Base-by-base conservation (phyloP, 495 filamentous ascomycete species). In the Daldinia childiae region DNA sequence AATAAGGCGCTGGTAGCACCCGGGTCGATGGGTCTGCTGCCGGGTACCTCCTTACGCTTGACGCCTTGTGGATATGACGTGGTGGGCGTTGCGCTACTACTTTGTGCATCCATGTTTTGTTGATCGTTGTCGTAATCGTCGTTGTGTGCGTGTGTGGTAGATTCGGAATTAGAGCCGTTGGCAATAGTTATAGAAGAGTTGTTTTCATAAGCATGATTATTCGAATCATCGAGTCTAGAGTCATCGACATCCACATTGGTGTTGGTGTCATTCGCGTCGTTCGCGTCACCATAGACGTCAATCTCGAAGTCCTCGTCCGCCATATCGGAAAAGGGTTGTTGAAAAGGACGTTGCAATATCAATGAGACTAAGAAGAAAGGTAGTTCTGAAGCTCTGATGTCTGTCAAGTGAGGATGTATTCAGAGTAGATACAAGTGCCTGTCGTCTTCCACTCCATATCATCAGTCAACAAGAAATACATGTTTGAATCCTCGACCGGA, bases 271-370 rank as follows among this genome's bases (percentile, higher is more conserved):
- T 86, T 81, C 26, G 83, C 77, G 58, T 82, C 84, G 50, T 87
- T 81, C 45, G 77, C 89, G 78, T 98, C 92, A 69, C 93, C 95
- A 79, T 97, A 98, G 81, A 98, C 94, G 79, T 98, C 96, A 86
- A 98, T 97, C 79, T 98, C 95, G 86, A 98, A 98, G 76, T 97
- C 94, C 81, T 95, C 92, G 81, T 97, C 92, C 72, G 91, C 92
- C 92, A 95, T 95, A 66, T 74, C 87, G 82, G 72, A 51, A 19
- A 60, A 60, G 69, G 45, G 50, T 62, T 32, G 45, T 36, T 32
- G 43, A 54, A 41, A 70, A 68, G 51, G 64, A 77, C 69, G 75
- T 72, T 75, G 66, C 27, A 72, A 45, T 39, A 71, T 76, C 74
- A 79, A 77, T 57, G 60, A 64, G 62, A 59, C 74, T 78, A 79